A percentile compares a stretch with the other conserved stretches of the same genome.
Conservation (phyloP, 805 yeast genomes). For the Scheffersomyces ergatensis region DNA sequence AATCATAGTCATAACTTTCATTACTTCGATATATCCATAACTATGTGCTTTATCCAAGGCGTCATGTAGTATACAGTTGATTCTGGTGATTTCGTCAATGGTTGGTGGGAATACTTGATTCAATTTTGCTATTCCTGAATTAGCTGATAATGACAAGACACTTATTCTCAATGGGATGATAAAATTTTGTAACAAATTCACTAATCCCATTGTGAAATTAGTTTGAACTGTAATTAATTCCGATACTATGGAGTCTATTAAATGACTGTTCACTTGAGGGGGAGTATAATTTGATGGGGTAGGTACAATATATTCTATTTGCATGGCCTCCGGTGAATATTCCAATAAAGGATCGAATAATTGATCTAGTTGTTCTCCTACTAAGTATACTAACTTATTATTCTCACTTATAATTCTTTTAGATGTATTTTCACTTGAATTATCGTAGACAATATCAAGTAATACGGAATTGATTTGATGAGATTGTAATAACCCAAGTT, state of each 20-base stretch:
- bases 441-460: conserved; percentile 72
- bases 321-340: conserved; percentile 88
- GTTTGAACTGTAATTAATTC: conserved; percentile 75
- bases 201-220: conserved; percentile 67
- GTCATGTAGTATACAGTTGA: conserved; percentile 81
- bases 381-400: conserved; percentile 67
- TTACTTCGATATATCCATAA: conserved; percentile 70
- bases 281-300: conserved; percentile 11
- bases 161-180: conserved; percentile 74
- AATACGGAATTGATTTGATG: conserved; percentile 50
- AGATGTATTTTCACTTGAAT: conserved; percentile 24
- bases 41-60: conserved; percentile 65
- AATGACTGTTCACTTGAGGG: conserved; percentile 16
- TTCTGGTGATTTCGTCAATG: conserved; percentile 87
- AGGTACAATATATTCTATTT: conserved; percentile 67
- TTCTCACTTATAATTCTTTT: conserved; percentile 54
- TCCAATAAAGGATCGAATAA: conserved; percentile 87
- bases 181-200: conserved; percentile 73
- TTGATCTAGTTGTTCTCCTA: conserved; percentile 86
- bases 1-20: conserved; percentile 77
- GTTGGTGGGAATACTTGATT: conserved; percentile 91
- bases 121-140: conserved; percentile 59
- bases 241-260: conserved; percentile 53
- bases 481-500: conserved; percentile 56
- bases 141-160: conserved; percentile 55